phyloP scores from a whole-genome alignment of 139 green algal species.

The Edaphochlamys debaryana region DNA sequence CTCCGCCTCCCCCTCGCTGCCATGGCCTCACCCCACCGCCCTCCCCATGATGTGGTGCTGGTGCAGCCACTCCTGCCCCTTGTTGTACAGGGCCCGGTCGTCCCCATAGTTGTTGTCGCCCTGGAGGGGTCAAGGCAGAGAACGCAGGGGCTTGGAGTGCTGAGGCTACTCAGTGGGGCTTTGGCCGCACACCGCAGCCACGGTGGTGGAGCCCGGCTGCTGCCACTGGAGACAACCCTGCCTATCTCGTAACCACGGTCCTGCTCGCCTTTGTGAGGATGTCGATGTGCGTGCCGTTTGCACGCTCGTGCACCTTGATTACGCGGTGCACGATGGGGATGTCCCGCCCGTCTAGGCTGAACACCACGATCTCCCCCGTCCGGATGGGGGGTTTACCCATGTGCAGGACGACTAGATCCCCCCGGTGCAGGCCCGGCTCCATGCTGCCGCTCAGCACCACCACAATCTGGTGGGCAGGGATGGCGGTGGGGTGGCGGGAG shows the following conservation, averaged over 20 bases:
- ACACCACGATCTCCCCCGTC: slow-evolving; percentile 92
- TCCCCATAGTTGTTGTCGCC: slow-evolving; percentile 98
- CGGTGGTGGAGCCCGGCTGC: too few species aligned
- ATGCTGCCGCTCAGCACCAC: slow-evolving; percentile 98
- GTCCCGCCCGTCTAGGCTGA: slow-evolving; percentile 92
- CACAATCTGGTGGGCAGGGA: slow-evolving; percentile 93
- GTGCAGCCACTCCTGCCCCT: slow-evolving; percentile 91
- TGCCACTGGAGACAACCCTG: too few species aligned
- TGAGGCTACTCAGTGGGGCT: too few species aligned
- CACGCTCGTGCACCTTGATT: slow-evolving; percentile 83
- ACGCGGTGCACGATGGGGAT: slow-evolving; percentile 98
- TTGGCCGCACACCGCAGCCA: too few species aligned
- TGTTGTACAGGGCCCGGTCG: slow-evolving; percentile 88
- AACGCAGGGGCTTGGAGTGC: too few species aligned
- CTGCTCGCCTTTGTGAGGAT: slow-evolving; percentile 89
- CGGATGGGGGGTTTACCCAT: slow-evolving; percentile 74
- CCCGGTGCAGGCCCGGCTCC: slow-evolving; percentile 96
- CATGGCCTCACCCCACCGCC: slow-evolving; percentile 83
- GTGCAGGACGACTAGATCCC: slow-evolving; percentile 98
- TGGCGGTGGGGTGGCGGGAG: too few species aligned
- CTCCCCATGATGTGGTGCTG: slow-evolving; percentile 95
- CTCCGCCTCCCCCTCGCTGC: too few species aligned
- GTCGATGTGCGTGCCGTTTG: slow-evolving; percentile 63
- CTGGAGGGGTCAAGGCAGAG: slow-evolving; percentile 37
- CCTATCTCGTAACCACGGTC: neutral